Base-by-base conservation (phyloP, 768 basidiomycete species). In the Ramaria sp. region DNA sequence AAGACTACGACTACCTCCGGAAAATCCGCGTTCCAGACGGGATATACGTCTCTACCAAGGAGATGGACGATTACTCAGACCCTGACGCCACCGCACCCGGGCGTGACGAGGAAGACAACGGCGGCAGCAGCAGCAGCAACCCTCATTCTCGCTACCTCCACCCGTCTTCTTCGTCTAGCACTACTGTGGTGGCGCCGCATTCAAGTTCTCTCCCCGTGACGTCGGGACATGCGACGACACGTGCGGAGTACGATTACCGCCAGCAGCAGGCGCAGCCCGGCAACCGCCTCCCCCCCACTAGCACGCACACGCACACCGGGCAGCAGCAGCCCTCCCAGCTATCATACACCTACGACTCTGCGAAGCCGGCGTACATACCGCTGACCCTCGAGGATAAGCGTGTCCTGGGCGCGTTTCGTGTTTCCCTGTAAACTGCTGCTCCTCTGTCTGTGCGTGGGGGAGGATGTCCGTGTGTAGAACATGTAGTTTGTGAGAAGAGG, bases 1-100 rank as follows among this genome's bases (percentile, higher is more conserved):
- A 88, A 56, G 75, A 78, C 61, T 88, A 87, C 59, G 79, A 85
- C 32, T 83, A 86, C 63, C 76, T 90, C 56, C 78, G 81, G 54
- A 73, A 69, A 57, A 72, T 90, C 54, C 75, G 74, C 18, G 78
- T 85, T 27, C 85, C 86, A 3, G 76, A 76, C 54, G 82, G 83
- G 3, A 69, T 88, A n/a, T 88, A 85, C 63, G 71, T 78, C 42
- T 86, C 83, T 57, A 83, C 80, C 62, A 86, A 85, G 67, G 73
- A 67, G 2, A 42, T 64, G 25, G 67, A 67, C 59, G 57, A 67
- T 22, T 66, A 70, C 53, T 63, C 67, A 30, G 76, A 78, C 59
- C 70, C 73, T 4, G 57, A 63, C 30, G 48, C n/a, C n/a, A n/a
- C n/a, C n/a, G n/a, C n/a, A n/a, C n/a, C 55, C 8, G 61, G 61